phyloP scores from a whole-genome alignment of 2,329 filamentous ascomycete species.

The Pestalotiopsis sp. region DNA sequence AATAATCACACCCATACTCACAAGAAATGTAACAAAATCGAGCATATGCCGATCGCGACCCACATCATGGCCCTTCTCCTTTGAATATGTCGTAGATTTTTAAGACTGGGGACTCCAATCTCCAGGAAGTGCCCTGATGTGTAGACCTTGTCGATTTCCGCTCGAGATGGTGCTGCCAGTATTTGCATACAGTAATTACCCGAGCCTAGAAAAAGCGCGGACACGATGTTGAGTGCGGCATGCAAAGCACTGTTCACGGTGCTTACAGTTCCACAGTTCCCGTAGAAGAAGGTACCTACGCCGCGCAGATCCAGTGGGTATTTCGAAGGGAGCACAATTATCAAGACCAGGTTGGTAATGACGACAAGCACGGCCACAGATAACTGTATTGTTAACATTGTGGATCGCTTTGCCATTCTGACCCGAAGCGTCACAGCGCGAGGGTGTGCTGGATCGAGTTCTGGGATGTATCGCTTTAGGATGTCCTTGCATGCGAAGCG shows the following conservation, averaged over 20 bases:
- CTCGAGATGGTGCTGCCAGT: slow-evolving; percentile 8
- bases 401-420: neutral
- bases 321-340: neutral
- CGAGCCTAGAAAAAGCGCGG: slow-evolving; percentile 1
- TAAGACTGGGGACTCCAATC: slow-evolving; percentile 12
- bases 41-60: slow-evolving; percentile 1
- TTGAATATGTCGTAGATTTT: slow-evolving; percentile 11
- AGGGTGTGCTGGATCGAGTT: slow-evolving; percentile 1
- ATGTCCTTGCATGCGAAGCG: slow-evolving; percentile 16
- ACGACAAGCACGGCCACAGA: neutral
- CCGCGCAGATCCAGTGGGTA: neutral
- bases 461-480: slow-evolving; percentile 3
- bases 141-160: slow-evolving; percentile 13
- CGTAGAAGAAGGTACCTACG: neutral
- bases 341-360: neutral
- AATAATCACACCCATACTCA: neutral
- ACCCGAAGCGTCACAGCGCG: slow-evolving; percentile 3
- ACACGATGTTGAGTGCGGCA: slow-evolving; percentile 10
- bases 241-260: slow-evolving; percentile 2
- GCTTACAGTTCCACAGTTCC: neutral
- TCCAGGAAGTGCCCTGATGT: neutral
- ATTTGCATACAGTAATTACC: slow-evolving; percentile 16
- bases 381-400: neutral
- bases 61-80: slow-evolving; percentile 1
- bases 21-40: slow-evolving; percentile 11